Evolutionary conservation across 306 rosid genomes (phyloP).

Genomic region (Acacia crassicarpa): DNA sequence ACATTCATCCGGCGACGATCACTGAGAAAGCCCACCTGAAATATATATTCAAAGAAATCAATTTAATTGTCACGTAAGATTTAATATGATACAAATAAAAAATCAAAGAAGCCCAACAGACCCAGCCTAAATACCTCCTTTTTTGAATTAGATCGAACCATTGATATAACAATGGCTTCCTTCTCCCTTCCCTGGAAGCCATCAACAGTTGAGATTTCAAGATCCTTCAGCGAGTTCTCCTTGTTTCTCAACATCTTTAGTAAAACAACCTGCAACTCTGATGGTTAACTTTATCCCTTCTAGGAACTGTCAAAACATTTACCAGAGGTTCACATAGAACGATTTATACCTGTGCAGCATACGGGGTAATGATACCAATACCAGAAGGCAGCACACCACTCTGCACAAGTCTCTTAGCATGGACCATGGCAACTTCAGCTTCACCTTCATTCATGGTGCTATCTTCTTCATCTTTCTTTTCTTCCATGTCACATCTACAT

Average conservation of each 20-base stretch:
- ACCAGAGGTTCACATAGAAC: constrained; percentile 28
- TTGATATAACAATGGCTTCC: constrained; percentile 91
- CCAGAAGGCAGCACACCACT: constrained; percentile 91
- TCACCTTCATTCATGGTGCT: constrained; percentile 98
- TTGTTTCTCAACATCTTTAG: constrained; percentile 80
- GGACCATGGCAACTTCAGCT: constrained; percentile 84
- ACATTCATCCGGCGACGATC: constrained; percentile 96
- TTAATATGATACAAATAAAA: background rate
- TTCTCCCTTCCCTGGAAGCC: constrained; percentile 99
- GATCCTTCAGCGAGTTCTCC: constrained; percentile 67
- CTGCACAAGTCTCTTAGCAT: constrained; percentile 78
- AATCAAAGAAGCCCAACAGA: background rate
- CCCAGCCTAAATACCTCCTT: constrained; percentile 63
- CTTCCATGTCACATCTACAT: constrained; percentile 96
- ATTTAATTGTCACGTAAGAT: background rate
- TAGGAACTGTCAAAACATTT: constrained; percentile 4
- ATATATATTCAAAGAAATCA: constrained; percentile 23
- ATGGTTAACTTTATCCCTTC: constrained; percentile 21
- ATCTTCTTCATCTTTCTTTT: constrained; percentile 97
- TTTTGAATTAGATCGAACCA: constrained; percentile 93
- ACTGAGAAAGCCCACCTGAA: constrained; percentile 95
- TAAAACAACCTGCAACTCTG: constrained; percentile 71
- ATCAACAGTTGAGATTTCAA: constrained; percentile 96
- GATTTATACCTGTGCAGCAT: constrained; percentile 84
- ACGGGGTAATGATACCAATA: constrained; percentile 95